Base-by-base conservation (phyloP, 306 rosid species). In the Prunus mume region DNA sequence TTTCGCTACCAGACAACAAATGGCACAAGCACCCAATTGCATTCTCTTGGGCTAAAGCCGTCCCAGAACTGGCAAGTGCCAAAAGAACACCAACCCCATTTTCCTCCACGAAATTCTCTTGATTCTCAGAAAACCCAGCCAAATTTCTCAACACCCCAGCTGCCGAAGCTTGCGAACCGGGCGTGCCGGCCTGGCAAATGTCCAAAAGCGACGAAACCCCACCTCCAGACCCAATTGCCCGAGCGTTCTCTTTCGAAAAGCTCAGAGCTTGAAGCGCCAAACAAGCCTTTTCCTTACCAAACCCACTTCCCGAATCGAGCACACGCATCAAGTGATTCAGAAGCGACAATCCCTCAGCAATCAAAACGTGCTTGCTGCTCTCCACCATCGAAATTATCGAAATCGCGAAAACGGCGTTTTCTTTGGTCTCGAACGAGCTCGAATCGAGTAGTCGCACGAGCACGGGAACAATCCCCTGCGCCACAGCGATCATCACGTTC, bases 391-490 rank as follows among this genome's bases (percentile, higher is more conserved):
- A 90, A 65, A 95, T 82, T 74, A 88, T 85, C 20, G 98, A 78
- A 14, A 95, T 89, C 2, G 92, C 96, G n/a, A 86, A 86, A 8
- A 95, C 97, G 22, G 86, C 81, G 76, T 83, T 92, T 84, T 92
- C 98, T 81, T 87, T 91, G 80, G 71, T 73, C 52, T 89, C 94
- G 2, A 60, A 49, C 34, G 75, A 72, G 47, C 87, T 71, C 25
- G 97, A 90, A 76, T 95, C 98, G 12, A 92, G 90, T 12, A 89
- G 65, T 3, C 91, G 88, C 22, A 89, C 88, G 22, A 95, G 90
- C 27, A 92, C 91, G 14, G 96, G 98, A 32, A 95, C 96, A 1
- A 87, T 85, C 3, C 98, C 98, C 78, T 95, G 98, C 12, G 97
- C 97, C n/a, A 92, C 97, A 0, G 93, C 88, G 13, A 90, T 95